Conservation (phyloP, 2,329 filamentous ascomycete genomes). For the Chrysoporthe deuterocubensis region DNA sequence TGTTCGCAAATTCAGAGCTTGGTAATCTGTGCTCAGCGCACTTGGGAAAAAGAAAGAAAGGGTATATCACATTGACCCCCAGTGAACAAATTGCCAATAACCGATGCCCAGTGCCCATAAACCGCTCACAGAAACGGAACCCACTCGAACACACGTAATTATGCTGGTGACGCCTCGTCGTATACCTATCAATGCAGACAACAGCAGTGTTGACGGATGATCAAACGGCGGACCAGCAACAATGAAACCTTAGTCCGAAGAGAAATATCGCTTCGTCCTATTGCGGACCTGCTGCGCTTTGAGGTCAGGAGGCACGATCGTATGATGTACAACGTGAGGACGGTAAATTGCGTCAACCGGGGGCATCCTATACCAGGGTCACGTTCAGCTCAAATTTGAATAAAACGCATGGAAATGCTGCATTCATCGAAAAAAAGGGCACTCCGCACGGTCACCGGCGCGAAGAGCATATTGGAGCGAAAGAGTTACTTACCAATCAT, state of each 20-base stretch:
- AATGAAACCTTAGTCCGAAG: slow-evolving; percentile 55
- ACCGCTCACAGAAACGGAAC: not conserved
- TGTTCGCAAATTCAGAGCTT: not conserved
- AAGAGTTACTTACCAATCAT: slow-evolving; percentile 69
- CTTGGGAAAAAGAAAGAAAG: not conserved
- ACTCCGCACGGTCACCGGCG: too few relatives aligned
- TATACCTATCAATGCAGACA: not conserved
- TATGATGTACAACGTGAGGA: slow-evolving; percentile 93
- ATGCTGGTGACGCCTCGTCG: not conserved
- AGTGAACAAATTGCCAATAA: not conserved
- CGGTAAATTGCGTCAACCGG: slow-evolving; percentile 89
- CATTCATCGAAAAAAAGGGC: not conserved
- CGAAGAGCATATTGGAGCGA: not conserved
- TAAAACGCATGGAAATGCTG: not conserved
- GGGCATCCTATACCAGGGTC: slow-evolving; percentile 65
- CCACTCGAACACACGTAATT: not conserved
- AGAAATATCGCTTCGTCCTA: slow-evolving; percentile 74
- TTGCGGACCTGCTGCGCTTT: slow-evolving; percentile 69
- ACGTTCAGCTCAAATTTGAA: not conserved
- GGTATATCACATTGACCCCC: not conserved
- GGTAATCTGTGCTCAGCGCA: not conserved
- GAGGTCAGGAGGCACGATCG: slow-evolving; percentile 69
- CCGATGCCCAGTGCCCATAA: not conserved
- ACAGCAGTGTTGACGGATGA: not conserved
- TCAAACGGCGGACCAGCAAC: not conserved